Evolutionary conservation across 2,329 filamentous ascomycete species (phyloP).

Genomic region (Sclerotiophoma versabilis): DNA sequence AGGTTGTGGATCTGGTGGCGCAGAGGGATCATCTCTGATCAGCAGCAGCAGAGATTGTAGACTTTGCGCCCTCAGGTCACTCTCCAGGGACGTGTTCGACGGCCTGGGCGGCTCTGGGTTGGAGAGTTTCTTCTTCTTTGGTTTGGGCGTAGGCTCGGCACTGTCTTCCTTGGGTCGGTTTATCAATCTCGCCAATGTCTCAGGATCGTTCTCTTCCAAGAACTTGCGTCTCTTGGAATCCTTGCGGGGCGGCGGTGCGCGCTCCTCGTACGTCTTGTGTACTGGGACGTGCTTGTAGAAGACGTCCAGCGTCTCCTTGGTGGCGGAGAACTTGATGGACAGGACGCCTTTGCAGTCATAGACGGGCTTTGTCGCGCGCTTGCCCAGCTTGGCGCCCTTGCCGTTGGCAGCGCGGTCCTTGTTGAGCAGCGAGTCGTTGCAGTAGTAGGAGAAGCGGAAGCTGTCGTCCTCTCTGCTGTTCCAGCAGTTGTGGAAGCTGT

Average conservation of each 20-base stretch:
- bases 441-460: conserved; percentile 58
- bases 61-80: conserved; percentile 47
- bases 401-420: conserved; percentile 58
- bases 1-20: conserved; percentile 18
- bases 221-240: conserved; percentile 49
- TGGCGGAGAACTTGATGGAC: conserved; percentile 57
- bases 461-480: conserved; percentile 55
- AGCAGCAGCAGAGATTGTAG: conserved; percentile 47
- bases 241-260: conserved; percentile 51
- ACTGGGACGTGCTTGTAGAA: conserved; percentile 57
- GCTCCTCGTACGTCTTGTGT: conserved; percentile 56
- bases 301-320: conserved; percentile 52
- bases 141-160: conserved; percentile 26
- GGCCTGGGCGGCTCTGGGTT: conserved; percentile 33
- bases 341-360: conserved; percentile 59
- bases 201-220: conserved; percentile 46
- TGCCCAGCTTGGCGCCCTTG: conserved; percentile 48
- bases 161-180: conserved; percentile 28
- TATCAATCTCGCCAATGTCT: conserved; percentile 36
- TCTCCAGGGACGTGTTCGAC: conserved; percentile 48
- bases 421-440: conserved; percentile 59
- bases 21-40: conserved; percentile 37
- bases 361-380: conserved; percentile 53
- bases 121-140: conserved; percentile 36
- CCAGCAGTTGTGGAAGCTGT: conserved; percentile 60